These are phyloP conservation scores for Trichosporon inkin DNA, from an alignment of 1,284 basidiomycete genomes.

Conservation along the genomic window DNA sequence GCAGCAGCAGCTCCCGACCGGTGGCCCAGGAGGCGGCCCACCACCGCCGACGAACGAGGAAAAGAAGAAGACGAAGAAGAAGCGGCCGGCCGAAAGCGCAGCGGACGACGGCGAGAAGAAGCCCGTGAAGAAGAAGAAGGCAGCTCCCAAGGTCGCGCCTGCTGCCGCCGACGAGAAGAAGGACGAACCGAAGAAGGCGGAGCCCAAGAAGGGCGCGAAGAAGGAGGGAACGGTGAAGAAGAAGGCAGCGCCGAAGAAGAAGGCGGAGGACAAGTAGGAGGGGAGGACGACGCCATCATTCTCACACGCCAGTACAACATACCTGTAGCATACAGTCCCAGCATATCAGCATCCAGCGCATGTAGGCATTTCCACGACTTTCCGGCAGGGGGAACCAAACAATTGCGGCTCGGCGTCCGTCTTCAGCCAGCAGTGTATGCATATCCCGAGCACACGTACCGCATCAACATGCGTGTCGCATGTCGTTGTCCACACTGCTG, in stretches of 20 bases:
- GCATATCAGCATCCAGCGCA: too few species aligned
- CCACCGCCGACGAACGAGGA: constrained; percentile 31
- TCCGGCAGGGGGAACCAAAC: too few species aligned
- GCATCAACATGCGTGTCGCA: too few species aligned
- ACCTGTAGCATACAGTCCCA: not conserved
- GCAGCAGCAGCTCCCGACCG: not conserved
- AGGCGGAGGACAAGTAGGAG: constrained; percentile 7
- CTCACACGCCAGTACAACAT: too few species aligned
- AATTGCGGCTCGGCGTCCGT: too few species aligned
- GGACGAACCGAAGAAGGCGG: constrained; percentile 7
- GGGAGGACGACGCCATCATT: too few species aligned
- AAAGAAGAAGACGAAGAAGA: constrained; percentile 21
- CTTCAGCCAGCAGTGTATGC: too few species aligned
- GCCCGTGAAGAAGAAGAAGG: constrained; percentile 18
- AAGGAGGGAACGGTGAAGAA: constrained; percentile 8
- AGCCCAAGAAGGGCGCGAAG: constrained; percentile 9
- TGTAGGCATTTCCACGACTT: too few species aligned
- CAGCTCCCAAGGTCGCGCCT: constrained; percentile 9
- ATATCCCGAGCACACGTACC: too few species aligned
- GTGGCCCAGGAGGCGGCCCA: not conserved
- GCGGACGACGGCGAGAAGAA: constrained; percentile 14
- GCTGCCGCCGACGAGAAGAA: constrained; percentile 8
- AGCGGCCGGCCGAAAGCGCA: constrained; percentile 13
- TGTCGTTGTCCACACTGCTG: too few species aligned
- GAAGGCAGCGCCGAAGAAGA: constrained; percentile 8